Percentiles rank a stretch among this genome's conserved stretches.
Conservation (phyloP, 441 rosid genomes). For the Omphalea diandra region DNA sequence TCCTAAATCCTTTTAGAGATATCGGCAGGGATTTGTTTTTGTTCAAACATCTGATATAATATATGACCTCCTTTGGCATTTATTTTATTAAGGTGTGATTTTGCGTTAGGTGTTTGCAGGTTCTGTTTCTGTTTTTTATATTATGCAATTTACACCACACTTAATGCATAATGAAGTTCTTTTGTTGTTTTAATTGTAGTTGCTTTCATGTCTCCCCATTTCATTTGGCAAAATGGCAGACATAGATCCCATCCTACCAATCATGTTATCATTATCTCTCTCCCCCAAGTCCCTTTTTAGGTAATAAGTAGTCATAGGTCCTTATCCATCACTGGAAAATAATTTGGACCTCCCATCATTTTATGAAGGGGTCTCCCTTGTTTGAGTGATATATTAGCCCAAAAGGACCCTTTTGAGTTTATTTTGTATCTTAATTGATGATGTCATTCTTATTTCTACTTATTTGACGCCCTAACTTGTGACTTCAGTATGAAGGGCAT, state of each 20-base stretch:
- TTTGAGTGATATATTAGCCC: neutral
- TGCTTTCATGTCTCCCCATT: neutral
- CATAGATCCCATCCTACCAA: neutral
- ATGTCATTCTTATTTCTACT: neutral
- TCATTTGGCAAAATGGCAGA: neutral
- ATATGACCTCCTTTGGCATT: neutral
- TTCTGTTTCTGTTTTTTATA: neutral
- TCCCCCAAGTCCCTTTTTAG: neutral
- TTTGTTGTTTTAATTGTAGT: neutral
- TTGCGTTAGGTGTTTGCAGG: neutral
- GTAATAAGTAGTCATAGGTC: neutral
- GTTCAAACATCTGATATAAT: constrained; percentile 5
- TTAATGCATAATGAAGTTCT: no score
- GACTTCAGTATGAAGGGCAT: neutral
- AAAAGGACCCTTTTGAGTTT: neutral
- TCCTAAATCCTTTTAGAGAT: neutral
- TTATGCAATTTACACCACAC: neutral
- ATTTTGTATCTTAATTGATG: neutral
- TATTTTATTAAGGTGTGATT: neutral
- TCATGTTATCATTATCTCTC: neutral
- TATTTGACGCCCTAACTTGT: neutral
- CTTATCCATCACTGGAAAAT: neutral
- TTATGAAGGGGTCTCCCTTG: neutral
- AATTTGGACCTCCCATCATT: neutral
- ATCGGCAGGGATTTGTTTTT: neutral